phyloP scores from a whole-genome alignment of 768 basidiomycete species.

The Chalciporus chontae region DNA sequence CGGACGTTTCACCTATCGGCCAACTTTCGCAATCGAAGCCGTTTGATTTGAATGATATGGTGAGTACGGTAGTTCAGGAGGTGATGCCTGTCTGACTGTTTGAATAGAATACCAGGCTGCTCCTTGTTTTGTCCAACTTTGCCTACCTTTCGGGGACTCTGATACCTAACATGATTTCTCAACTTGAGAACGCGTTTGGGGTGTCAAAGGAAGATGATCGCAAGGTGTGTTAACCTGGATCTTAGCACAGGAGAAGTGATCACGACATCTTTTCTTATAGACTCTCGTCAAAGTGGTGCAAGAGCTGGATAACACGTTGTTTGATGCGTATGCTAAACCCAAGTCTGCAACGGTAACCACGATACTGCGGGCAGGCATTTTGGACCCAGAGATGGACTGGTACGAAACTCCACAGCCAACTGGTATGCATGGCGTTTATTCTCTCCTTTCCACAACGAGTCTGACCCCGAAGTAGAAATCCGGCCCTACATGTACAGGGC shows the following conservation, averaged over 20 bases:
- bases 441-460: not conserved
- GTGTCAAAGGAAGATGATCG: conserved; percentile 69
- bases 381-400: conserved; percentile 87
- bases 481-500: conserved; percentile 91
- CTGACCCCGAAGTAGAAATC: conserved; percentile 58
- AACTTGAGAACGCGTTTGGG: conserved; percentile 76
- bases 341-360: conserved; percentile 65
- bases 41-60: conserved; percentile 60
- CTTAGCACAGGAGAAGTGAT: not conserved
- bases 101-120: conserved; percentile 76
- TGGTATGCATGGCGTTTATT: conserved; percentile 44
- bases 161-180: conserved; percentile 76
- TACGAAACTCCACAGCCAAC: conserved; percentile 89
- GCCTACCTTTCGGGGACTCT: conserved; percentile 64
- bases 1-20: conserved; percentile 5
- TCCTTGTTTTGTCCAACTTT: conserved; percentile 90
- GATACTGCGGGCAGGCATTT: conserved; percentile 75
- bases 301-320: conserved; percentile 85
- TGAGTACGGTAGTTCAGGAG: conserved; percentile 31
- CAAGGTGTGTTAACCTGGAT: conserved; percentile 42
- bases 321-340: conserved; percentile 82
- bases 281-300: conserved; percentile 73
- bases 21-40: conserved; percentile 26
- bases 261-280: conserved; percentile 32
- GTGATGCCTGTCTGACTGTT: not conserved